Percentiles rank a stretch among this genome's conserved stretches.
Conservation (phyloP, 305 asterid species). For the Fraxinus albicans region DNA sequence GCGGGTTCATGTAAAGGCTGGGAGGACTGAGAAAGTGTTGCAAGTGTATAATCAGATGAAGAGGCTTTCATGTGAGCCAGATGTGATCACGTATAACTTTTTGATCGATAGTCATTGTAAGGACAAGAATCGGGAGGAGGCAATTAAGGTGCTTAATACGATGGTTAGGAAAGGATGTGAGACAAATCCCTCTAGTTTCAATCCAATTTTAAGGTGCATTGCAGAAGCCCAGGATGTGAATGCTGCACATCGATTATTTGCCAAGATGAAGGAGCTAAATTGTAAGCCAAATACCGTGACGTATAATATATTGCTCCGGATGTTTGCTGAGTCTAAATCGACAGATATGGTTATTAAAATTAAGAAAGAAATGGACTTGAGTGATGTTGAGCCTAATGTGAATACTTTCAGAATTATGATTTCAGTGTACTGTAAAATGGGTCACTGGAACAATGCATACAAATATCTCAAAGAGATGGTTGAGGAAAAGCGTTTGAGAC, state of each 20-base stretch:
- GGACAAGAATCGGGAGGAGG: neutral
- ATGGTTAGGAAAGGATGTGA: constrained; percentile 70
- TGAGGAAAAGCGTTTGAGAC: constrained; percentile 73
- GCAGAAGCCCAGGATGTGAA: constrained; percentile 69
- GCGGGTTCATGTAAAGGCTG: constrained; percentile 90
- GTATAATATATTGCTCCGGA: constrained; percentile 76
- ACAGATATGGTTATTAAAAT: constrained; percentile 86
- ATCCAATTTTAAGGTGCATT: constrained; percentile 74
- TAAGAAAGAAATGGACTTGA: constrained; percentile 78
- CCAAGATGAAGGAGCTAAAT: constrained; percentile 70
- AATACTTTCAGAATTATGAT: constrained; percentile 69
- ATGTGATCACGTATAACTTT: constrained; percentile 74
- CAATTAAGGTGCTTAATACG: neutral
- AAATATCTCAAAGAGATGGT: constrained; percentile 76
- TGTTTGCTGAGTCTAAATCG: constrained; percentile 76
- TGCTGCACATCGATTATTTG: constrained; percentile 69
- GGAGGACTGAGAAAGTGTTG: constrained; percentile 82
- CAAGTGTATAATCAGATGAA: constrained; percentile 88
- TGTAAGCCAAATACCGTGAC: constrained; percentile 71
- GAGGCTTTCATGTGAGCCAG: constrained; percentile 67
- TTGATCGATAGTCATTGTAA: constrained; percentile 63
- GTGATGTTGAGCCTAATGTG: constrained; percentile 76
- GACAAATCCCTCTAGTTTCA: constrained; percentile 63
- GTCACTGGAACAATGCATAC: constrained; percentile 94
- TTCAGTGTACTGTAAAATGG: constrained; percentile 71